Conservation (phyloP, 306 rosid genomes). For the Trifolium dubium region DNA sequence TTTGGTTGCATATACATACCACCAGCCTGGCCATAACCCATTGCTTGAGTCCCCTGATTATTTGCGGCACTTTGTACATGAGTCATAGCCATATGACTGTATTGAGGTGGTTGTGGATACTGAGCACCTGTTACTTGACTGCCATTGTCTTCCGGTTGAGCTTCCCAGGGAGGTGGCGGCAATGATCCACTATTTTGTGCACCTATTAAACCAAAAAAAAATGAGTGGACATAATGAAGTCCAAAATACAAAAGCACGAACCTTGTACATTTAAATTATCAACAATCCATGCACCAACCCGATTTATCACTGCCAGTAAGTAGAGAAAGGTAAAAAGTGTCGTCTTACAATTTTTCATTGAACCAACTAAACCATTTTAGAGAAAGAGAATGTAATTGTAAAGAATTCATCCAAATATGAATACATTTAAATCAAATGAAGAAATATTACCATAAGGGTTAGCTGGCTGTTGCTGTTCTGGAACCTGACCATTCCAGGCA, state of each 20-base stretch:
- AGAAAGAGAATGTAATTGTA: conserved; percentile 42
- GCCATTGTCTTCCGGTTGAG: conserved; percentile 67
- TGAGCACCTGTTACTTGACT: conserved; percentile 57
- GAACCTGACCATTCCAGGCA: conserved; percentile 85
- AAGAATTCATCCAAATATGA: conserved; percentile 26
- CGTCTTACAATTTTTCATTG: conserved; percentile 1
- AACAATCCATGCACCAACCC: conserved; percentile 30
- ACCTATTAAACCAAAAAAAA: conserved; percentile 53
- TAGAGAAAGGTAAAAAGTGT: neutral
- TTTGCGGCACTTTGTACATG: conserved; percentile 53
- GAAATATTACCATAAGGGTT: conserved; percentile 66
- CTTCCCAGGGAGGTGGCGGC: conserved; percentile 99
- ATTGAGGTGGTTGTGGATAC: conserved; percentile 65
- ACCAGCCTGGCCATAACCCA: conserved; percentile 62
- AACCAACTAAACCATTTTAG: conserved; percentile 18
- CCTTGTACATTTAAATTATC: conserved; percentile 34
- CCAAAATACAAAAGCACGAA: conserved; percentile 23
- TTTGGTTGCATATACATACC: conserved; percentile 83
- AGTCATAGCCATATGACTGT: conserved; percentile 52
- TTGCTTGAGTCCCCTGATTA: conserved; percentile 62
- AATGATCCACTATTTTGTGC: conserved; percentile 65
- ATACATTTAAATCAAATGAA: conserved; percentile 5
- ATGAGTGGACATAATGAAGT: conserved; percentile 7
- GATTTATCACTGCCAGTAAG: conserved; percentile 18
- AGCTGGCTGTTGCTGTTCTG: conserved; percentile 60